Evolutionary conservation across 257 asterid species (phyloP), one percentile per base, ranked within the genome.

Genomic region (Apocynum venetum): DNA sequence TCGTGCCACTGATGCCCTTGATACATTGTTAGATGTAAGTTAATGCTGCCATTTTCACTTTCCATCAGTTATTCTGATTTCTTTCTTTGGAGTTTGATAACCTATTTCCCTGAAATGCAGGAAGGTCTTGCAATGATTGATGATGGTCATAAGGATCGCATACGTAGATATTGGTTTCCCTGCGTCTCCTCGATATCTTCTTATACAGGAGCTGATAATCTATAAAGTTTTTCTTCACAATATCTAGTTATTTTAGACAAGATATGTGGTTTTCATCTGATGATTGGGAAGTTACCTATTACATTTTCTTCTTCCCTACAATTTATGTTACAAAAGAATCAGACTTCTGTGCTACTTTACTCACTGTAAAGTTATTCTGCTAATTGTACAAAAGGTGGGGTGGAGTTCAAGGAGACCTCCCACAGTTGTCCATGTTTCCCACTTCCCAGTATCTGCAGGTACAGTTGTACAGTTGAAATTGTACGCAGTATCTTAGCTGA

Each of bases 41-140:
- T 41, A n/a, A 5, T 36, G 80, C 47, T 67, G 77, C 3, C 56
- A 55, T 78, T 20, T 53, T 55, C 72, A 19, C 35, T 48, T 71
- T 65, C n/a, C 8, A 52, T 41, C 31, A 15, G 6, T n/a, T 9
- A 12, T 0, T 51, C 0, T 67, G 35, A 11, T 61, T 56, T 36
- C 20, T 19, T 75, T 47, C 47, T 67, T 77, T 15, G 72, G 79
- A 47, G 47, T n/a, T 48, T 48, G 52, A 63, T 60, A 41, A 53
- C 70, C n/a, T 71, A 56, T 68, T 68, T 51, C 65, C 82, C 82
- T 57, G 60, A 75, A 79, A 66, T 84, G 71, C 90, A 93, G 98
- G 98, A 86, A 81, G 96, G 98, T 44, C 96, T 93, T 80, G 96
- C 98, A 31, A 91, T 93, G 96, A 86, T 91, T 51, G 98, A 93